Conservation (phyloP, 306 rosid species). For the Vigna angularis region DNA sequence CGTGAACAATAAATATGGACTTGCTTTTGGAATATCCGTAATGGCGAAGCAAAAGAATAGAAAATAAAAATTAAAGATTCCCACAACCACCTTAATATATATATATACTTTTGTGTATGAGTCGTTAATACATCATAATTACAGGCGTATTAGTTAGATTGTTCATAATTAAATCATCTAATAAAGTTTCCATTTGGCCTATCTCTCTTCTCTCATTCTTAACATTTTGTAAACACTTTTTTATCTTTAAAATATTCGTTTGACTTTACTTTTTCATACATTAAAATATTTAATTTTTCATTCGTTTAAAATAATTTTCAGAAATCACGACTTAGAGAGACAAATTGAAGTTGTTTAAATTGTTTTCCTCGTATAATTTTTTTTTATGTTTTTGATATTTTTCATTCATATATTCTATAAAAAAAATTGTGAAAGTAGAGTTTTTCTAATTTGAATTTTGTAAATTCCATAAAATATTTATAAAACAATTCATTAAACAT, state of each 20-base stretch:
- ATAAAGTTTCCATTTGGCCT: constrained; percentile 9
- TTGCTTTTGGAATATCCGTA: constrained; percentile 1
- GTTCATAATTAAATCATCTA: not conserved
- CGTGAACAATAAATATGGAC: constrained; percentile 11
- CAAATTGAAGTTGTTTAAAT: no score
- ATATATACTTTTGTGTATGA: no score
- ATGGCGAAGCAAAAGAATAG: not conserved
- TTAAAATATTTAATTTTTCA: not conserved
- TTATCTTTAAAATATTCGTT: not conserved
- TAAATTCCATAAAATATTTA: no score
- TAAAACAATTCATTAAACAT: no score
- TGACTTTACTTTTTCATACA: not conserved
- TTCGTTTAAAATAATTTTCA: not conserved
- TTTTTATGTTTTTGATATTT: no score
- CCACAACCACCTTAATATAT: constrained; percentile 18
- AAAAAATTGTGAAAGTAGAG: no score
- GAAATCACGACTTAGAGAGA: not conserved
- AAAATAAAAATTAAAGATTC: not conserved
- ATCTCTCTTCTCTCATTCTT: not conserved
- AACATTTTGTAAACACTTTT: not conserved
- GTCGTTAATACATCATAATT: not conserved
- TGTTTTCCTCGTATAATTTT: no score
- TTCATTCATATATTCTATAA: no score
- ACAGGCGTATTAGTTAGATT: not conserved
- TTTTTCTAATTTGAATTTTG: no score